phyloP scores from a whole-genome alignment of 1,284 basidiomycete species.

The Heliocybe sulcata region DNA sequence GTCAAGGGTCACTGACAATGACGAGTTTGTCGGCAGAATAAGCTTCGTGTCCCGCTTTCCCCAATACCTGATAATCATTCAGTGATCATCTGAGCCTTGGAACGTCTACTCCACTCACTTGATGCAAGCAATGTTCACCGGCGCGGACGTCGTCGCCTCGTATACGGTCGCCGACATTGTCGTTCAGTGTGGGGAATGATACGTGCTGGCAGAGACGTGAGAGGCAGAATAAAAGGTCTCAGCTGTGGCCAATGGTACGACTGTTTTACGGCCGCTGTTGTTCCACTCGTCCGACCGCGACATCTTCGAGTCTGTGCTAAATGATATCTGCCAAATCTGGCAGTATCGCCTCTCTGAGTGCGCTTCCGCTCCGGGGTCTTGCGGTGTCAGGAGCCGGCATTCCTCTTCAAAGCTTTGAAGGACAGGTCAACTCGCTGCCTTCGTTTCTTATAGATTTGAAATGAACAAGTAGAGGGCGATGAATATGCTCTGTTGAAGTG shows the following conservation, averaged over 20 bases:
- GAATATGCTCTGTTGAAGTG: too few species aligned
- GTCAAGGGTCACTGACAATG: conserved; percentile 93
- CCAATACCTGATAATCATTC: conserved; percentile 71
- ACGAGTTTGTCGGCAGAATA: conserved; percentile 97
- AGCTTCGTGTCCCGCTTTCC: conserved; percentile 95
- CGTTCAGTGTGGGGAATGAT: background rate
- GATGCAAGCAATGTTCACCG: conserved; percentile 95
- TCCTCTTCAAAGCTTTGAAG: too few species aligned
- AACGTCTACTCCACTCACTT: conserved; percentile 51
- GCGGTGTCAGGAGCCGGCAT: background rate
- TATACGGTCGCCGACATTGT: conserved; percentile 33
- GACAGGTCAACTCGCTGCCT: too few species aligned
- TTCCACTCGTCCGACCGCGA: background rate
- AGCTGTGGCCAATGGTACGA: background rate
- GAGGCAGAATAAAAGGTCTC: background rate
- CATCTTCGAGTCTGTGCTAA: background rate
- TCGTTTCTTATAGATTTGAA: too few species aligned
- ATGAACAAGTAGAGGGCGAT: too few species aligned
- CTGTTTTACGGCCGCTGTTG: background rate
- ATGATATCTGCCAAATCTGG: background rate
- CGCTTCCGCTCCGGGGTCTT: too few species aligned
- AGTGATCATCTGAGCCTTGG: conserved; percentile 5
- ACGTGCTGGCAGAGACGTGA: background rate
- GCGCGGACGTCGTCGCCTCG: conserved; percentile 88
- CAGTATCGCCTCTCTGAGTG: background rate